Conservation (phyloP, 345 rosid species). For the Populus alba region DNA sequence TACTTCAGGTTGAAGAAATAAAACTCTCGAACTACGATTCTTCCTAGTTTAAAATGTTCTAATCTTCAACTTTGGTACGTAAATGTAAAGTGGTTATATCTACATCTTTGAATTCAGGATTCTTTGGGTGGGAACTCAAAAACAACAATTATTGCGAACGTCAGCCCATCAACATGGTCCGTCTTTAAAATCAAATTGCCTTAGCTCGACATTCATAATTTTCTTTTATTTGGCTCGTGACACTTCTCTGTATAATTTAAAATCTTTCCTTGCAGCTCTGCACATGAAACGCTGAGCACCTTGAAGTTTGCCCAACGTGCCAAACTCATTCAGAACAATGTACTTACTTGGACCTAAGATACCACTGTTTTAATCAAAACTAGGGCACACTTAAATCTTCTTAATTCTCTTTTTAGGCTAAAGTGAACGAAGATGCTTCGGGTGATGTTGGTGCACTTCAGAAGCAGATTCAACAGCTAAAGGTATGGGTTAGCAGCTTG, state of each 20-base stretch:
- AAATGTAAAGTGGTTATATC: neutral
- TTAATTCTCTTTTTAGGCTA: conserved; percentile 52
- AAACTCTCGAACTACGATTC: conserved; percentile 12
- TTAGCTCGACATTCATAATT: neutral
- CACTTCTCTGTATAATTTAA: neutral
- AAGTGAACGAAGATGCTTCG: conserved; percentile 92
- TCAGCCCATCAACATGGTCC: conserved; percentile 88
- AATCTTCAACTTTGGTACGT: conserved; percentile 8
- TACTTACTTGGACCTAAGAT: conserved; percentile 28
- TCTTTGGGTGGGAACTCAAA: conserved; percentile 95
- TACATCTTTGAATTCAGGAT: conserved; percentile 56
- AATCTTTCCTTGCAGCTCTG: conserved; percentile 55
- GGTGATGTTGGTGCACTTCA: conserved; percentile 81
- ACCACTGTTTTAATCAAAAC: conserved; percentile 9
- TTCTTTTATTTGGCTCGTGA: neutral
- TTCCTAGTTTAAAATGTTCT: neutral
- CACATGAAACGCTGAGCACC: conserved; percentile 87
- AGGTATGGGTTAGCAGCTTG: conserved; percentile 37
- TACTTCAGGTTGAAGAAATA: conserved; percentile 69
- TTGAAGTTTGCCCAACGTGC: conserved; percentile 97
- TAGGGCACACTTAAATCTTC: conserved; percentile 15
- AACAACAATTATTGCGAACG: conserved; percentile 89
- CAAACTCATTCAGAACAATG: conserved; percentile 92
- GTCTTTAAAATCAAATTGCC: conserved; percentile 24
- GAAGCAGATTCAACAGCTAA: conserved; percentile 72